A percentile compares a stretch with the other conserved stretches of the same genome.
Conservation (phyloP, 140 eudicot species). For the Senecio squalidus region DNA sequence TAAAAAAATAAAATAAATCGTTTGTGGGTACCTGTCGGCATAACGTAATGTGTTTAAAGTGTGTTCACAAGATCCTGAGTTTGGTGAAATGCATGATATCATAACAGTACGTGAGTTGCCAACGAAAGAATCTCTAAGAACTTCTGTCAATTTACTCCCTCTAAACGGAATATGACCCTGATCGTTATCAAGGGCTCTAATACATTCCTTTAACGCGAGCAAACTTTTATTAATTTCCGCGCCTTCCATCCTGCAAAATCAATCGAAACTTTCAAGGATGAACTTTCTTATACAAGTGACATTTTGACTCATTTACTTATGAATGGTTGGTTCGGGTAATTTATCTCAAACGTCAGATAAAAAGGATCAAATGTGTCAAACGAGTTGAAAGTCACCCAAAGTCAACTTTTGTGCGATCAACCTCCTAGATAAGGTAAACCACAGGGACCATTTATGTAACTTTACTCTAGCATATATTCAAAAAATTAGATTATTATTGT, state of each 20-base stretch:
- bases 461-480: too few species aligned
- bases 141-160: slow-evolving; percentile 75
- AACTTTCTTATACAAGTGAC: background rate
- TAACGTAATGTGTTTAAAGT: slow-evolving; percentile 69
- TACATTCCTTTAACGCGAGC: slow-evolving; percentile 71
- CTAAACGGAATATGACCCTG: slow-evolving; percentile 73
- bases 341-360: too few species aligned
- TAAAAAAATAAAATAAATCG: background rate
- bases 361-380: too few species aligned
- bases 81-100: slow-evolving; percentile 82
- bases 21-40: slow-evolving; percentile 54
- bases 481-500: too few species aligned
- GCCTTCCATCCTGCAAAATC: slow-evolving; percentile 65
- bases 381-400: too few species aligned
- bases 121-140: slow-evolving; percentile 63
- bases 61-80: slow-evolving; percentile 71
- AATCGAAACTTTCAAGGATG: slow-evolving; percentile 2
- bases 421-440: too few species aligned
- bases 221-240: slow-evolving; percentile 81
- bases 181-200: slow-evolving; percentile 73
- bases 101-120: slow-evolving; percentile 74
- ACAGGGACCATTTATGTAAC: too few species aligned
- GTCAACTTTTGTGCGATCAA: too few species aligned
- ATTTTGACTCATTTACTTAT: too few species aligned
- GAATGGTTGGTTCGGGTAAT: too few species aligned